phyloP scores from a whole-genome alignment of 441 rosid genomes.

The Corymbia citriodora region DNA sequence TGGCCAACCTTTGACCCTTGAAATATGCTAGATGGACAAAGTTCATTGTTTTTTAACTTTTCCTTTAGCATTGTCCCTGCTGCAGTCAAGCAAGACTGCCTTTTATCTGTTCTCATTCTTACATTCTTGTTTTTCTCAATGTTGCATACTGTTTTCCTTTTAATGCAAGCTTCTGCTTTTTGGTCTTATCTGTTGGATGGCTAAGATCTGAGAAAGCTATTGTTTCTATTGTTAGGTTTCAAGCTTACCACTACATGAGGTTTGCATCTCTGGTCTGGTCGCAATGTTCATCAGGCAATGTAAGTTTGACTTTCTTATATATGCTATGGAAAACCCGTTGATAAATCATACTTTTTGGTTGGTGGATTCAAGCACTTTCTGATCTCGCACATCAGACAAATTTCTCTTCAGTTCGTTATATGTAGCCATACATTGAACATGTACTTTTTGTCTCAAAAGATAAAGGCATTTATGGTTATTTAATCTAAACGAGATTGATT shows the following conservation, averaged over 20 bases:
- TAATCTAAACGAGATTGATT: background rate
- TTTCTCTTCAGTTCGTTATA: background rate
- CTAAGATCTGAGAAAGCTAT: background rate
- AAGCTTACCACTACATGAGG: conserved; percentile 45
- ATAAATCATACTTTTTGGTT: background rate
- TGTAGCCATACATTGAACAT: background rate
- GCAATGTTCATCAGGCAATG: conserved; percentile 50
- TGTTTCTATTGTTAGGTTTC: conserved; percentile 25
- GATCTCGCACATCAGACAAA: background rate
- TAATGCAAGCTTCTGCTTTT: background rate
- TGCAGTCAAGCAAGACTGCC: background rate
- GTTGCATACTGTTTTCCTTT: background rate
- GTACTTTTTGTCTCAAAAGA: background rate
- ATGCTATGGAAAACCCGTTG: background rate
- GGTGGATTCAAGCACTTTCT: background rate
- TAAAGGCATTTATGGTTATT: background rate
- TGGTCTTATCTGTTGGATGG: background rate
- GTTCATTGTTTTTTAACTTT: background rate
- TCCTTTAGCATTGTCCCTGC: background rate
- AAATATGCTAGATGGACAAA: background rate
- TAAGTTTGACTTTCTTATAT: conserved; percentile 12
- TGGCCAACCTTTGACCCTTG: background rate
- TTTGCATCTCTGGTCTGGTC: conserved; percentile 67
- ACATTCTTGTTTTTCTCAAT: background rate
- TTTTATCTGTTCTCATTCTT: background rate